phyloP scores from a whole-genome alignment of 2,329 filamentous ascomycete species.

The Grosmannia serpens region DNA sequence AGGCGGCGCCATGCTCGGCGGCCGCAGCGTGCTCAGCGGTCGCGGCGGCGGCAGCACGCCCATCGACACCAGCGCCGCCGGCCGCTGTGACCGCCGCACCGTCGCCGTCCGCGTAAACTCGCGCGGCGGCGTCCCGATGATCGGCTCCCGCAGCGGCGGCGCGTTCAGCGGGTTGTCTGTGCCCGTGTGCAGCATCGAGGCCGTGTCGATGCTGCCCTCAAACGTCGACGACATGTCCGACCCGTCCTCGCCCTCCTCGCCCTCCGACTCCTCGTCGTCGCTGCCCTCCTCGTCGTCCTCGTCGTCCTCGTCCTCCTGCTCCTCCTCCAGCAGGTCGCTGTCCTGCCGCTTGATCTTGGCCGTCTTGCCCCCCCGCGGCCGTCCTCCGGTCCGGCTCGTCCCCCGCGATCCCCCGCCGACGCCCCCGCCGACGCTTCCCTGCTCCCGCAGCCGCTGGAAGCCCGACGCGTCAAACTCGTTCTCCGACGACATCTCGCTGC shows the following conservation, averaged over 20 bases:
- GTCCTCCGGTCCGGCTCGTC: not conserved
- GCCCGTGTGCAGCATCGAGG: slow-evolving; percentile 50
- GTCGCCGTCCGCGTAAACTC: slow-evolving; percentile 52
- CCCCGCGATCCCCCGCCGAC: not conserved
- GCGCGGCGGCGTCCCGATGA: slow-evolving; percentile 50
- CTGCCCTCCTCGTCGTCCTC: slow-evolving; percentile 14
- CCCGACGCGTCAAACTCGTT: slow-evolving; percentile 62
- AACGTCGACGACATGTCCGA: slow-evolving; percentile 56
- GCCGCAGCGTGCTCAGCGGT: slow-evolving; percentile 51
- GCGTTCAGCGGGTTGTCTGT: slow-evolving; percentile 45
- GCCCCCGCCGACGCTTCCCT: slow-evolving; percentile 26
- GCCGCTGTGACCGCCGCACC: slow-evolving; percentile 44
- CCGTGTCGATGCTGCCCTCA: slow-evolving; percentile 56
- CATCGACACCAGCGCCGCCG: slow-evolving; percentile 35
- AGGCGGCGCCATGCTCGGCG: slow-evolving; percentile 56
- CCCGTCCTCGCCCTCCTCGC: slow-evolving; percentile 42
- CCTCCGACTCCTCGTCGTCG: slow-evolving; percentile 25
- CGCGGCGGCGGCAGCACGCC: slow-evolving; percentile 60
- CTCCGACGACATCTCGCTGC: slow-evolving; percentile 73
- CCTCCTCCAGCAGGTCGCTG: slow-evolving; percentile 36
- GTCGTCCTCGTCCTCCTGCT: slow-evolving; percentile 27
- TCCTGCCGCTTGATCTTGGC: slow-evolving; percentile 30
- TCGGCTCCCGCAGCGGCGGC: slow-evolving; percentile 38
- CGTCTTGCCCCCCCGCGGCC: not conserved
- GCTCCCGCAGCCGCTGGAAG: slow-evolving; percentile 52